phyloP scores from a whole-genome alignment of 2,329 filamentous ascomycete genomes.

The Colletotrichum siamense region DNA sequence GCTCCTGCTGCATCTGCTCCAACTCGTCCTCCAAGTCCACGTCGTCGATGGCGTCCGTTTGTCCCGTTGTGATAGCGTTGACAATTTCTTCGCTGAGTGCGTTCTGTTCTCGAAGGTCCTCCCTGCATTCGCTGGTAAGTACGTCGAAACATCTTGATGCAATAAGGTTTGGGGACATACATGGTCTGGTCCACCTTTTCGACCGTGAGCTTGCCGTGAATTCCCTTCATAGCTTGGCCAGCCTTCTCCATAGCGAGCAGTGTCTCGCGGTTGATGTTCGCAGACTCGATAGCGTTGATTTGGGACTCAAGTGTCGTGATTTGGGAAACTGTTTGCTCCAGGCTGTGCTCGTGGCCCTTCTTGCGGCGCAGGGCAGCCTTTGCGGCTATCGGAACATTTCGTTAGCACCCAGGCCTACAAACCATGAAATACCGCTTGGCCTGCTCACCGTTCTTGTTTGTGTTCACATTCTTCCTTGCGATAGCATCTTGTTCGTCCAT shows the following conservation, averaged over 20 bases:
- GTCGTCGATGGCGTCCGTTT: conserved; percentile 78
- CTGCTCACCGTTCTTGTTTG: conserved; percentile 87
- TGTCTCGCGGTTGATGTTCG: conserved; percentile 98
- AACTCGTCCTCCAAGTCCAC: conserved; percentile 85
- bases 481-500: conserved; percentile 92
- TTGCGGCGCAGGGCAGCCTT: conserved; percentile 91
- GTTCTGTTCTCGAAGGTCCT: conserved; percentile 89
- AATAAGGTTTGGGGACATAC: conserved; percentile 57
- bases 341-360: conserved; percentile 90
- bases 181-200: conserved; percentile 96
- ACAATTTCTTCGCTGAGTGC: conserved; percentile 92
- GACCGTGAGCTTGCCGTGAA: conserved; percentile 88
- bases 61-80: conserved; percentile 78
- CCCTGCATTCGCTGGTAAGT: conserved; percentile 59
- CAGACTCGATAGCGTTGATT: conserved; percentile 95
- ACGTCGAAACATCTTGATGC: not conserved
- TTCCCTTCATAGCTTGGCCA: conserved; percentile 87
- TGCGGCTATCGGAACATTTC: conserved; percentile 65
- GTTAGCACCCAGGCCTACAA: not conserved
- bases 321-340: conserved; percentile 89
- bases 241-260: conserved; percentile 93
- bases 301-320: conserved; percentile 93
- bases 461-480: conserved; percentile 84
- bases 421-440: not conserved
- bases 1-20: conserved; percentile 86